Evolutionary conservation across 2,329 filamentous ascomycete genomes (phyloP).

Genomic region (Podosphaera leucotricha): DNA sequence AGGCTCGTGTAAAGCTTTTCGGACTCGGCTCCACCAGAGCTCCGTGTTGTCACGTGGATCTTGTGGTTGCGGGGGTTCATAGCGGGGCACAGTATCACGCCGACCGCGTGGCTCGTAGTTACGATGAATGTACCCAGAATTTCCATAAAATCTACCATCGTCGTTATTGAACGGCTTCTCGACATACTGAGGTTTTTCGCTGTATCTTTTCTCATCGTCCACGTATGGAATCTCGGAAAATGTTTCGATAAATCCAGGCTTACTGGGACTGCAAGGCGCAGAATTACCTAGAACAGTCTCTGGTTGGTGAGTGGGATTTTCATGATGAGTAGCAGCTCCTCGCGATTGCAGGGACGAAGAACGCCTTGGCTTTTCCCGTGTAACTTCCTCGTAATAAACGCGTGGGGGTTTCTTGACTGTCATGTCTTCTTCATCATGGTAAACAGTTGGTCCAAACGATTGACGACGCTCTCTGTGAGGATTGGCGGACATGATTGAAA

Average conservation of each 20-base stretch:
- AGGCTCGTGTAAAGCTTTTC: constrained; percentile 9
- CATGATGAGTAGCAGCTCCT: not conserved
- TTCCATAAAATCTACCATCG: not conserved
- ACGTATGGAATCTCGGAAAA: not conserved
- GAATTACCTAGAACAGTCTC: not conserved
- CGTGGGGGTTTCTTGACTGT: not conserved
- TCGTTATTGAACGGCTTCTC: not conserved
- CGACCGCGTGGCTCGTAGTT: not conserved
- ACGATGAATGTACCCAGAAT: not conserved
- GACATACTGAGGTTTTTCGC: not conserved
- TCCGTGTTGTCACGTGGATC: constrained; percentile 1
- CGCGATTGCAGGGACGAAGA: not conserved
- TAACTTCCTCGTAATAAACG: not conserved
- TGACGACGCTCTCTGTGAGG: not conserved
- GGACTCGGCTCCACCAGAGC: constrained; percentile 9
- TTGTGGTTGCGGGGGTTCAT: not conserved
- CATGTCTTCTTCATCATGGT: not conserved
- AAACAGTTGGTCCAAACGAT: constrained; percentile 1
- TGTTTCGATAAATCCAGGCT: not conserved
- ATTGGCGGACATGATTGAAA: not conserved
- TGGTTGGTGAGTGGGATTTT: not conserved
- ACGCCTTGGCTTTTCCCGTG: not conserved
- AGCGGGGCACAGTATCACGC: not conserved
- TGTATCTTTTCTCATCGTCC: not conserved
- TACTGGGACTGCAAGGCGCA: not conserved